Evolutionary conservation across 257 asterid species (phyloP), one percentile per base, ranked within the genome.

Genomic region (Jacaranda copaia): DNA sequence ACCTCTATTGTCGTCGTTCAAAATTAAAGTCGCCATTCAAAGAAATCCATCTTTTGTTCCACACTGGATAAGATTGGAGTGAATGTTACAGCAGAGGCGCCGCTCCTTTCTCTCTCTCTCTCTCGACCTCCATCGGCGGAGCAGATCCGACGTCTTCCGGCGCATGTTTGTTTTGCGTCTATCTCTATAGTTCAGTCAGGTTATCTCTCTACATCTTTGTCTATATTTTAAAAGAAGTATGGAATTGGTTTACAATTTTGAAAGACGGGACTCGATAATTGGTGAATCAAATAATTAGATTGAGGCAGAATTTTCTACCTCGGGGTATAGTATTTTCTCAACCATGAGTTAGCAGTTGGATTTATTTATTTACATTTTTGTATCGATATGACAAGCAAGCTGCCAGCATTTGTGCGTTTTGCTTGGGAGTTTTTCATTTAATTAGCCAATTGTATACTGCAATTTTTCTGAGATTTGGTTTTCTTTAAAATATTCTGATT

Each of bases 11-110:
- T n/a, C 68, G 75, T 20, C 18, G n/a, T 59, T 70, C 76, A 48
- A 62, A 45, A 38, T 6, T 72, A 63, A 56, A 81, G 73, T 78
- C 85, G 88, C 77, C 38, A 10, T 5, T 32, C 0, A 3, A 12
- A 2, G 45, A 40, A 70, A 8, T 6, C 36, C 11, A 18, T 67
- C 57, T 53, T 85, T 72, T 75, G 76, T 62, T 40, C 19, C 80
- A n/a, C 84, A 87, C 77, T 82, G 87, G 90, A 84, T 84, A 82
- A 72, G 90, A 84, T 80, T 80, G 90, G 88, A 87, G 53, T n/a
- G 77, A 57, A 82, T 32, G 73, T 74, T 38, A 87, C 91, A 66
- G 91, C 84, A 84, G 91, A 84, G 88, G 83, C 81, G 71, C 83
- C 81, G 84, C 80, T 56, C 19, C 70, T 66, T 70, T 25, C 78